Evolutionary conservation across 2,329 filamentous ascomycete species (phyloP), one percentile per base, ranked within the genome.

Genomic region (Huntiella bhutanensis): DNA sequence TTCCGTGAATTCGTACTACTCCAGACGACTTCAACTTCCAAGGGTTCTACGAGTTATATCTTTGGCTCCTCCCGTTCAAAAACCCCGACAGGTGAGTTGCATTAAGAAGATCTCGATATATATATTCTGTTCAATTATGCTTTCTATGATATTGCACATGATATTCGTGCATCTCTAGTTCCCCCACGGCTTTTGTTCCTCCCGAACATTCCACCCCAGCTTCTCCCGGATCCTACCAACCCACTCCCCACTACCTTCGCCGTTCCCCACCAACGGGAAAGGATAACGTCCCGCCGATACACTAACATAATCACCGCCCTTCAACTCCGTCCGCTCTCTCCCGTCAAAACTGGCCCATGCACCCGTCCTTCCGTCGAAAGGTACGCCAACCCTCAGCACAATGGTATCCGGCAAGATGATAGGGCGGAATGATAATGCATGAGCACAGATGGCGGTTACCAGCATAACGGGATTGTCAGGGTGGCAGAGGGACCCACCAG

Each of bases 331-430:
- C 63, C 86, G 76, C 66, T 95, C 85, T 51, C 86, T 74, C 1
- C 91, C 91, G 61, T 98, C 91, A 59, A 98, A 98, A 60, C 85
- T 93, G n/a, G 87, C 91, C 88, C 91, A 98, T 36, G 82, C 87
- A 54, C 77, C 81, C 4, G 85, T 86, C 43, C 91, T 71, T 6
- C 87, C 84, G 60, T 92, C 80, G 59, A 94, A 96, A 0, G 91
- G 91, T n/a, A 96, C 87, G 8, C 88, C 91, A 13, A 94, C 72
- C 34, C 91, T 77, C 50, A 98, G 68, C 1, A 96, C 88, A 51
- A 96, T 93, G 0, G 88, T 95, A 62, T 98, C 91, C 0, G 91
- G 91, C 2, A 96, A 69, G 56, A 96, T 91, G 55, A 96, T 91
- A n/a, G 88, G 88, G 8, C 91, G 73, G 69, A 96, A 96, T 2